A percentile compares a stretch with the other conserved stretches of the same genome.
These are phyloP conservation scores for Pyrenula aspistea DNA, from an alignment of 495 filamentous ascomycete species.

Conservation along the genomic window DNA sequence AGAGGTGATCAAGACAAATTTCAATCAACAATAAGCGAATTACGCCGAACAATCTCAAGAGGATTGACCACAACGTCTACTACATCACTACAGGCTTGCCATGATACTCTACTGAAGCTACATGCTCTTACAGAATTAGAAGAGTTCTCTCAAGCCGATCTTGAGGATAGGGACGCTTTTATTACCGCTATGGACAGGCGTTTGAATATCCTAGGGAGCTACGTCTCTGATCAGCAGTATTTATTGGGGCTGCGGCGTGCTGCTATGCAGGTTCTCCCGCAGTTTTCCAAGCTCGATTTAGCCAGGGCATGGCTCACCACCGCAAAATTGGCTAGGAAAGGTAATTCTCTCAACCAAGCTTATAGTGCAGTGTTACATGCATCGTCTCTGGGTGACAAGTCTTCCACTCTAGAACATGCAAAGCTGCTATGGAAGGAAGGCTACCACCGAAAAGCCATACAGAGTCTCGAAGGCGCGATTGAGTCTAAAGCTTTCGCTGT, in stretches of 20 bases:
- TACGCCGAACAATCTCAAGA: conserved; percentile 59
- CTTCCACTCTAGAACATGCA: conserved; percentile 86
- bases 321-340: conserved; percentile 76
- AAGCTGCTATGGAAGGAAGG: conserved; percentile 90
- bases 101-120: conserved; percentile 68
- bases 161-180: conserved; percentile 25
- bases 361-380: conserved; percentile 91
- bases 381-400: conserved; percentile 65
- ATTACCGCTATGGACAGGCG: conserved; percentile 56
- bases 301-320: conserved; percentile 78
- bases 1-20: conserved; percentile 42
- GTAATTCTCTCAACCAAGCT: conserved; percentile 66
- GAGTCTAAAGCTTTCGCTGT: conserved; percentile 53
- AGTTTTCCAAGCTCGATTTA: conserved; percentile 52
- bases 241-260: conserved; percentile 79
- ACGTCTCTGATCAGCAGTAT: conserved; percentile 85
- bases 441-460: conserved; percentile 89
- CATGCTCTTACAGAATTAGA: conserved; percentile 85
- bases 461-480: conserved; percentile 76
- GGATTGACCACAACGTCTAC: conserved; percentile 64
- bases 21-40: conserved; percentile 39
- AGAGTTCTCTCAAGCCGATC: conserved; percentile 47
- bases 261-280: conserved; percentile 58
- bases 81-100: conserved; percentile 65
- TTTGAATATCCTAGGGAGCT: conserved; percentile 74